Base-by-base conservation (phyloP, 495 filamentous ascomycete genomes). In the Tuber microsphaerosporum region DNA sequence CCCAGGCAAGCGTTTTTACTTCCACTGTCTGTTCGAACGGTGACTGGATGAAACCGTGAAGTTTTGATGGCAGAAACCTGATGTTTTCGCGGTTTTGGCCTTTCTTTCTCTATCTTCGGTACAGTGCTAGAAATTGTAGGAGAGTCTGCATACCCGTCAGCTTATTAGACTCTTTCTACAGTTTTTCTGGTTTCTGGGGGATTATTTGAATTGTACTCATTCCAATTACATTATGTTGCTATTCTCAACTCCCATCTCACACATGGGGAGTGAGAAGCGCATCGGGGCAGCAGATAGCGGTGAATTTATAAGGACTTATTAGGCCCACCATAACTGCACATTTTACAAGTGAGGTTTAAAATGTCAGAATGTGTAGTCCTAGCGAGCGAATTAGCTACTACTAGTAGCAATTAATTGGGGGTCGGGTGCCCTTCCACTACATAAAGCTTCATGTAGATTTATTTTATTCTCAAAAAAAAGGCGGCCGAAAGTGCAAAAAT, bases 141-240 rank as follows among this genome's bases (percentile, higher is more conserved):
- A 61, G n/a, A 61, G n/a, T n/a, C n/a, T 61, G 12, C 26, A 12
- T 61, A 61, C 14, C 51, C 10, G n/a, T 61, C 51, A 61, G n/a
- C 10, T 61, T 61, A 61, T 61, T 31, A 16, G 51, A 31, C n/a
- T 14, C 51, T 61, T 61, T n/a, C 51, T 61, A 61, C 51, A 4
- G n/a, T 61, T 61, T 61, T 61, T 51, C 48, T 31, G 5, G 51
- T 61, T 61, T 31, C 51, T 61, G n/a, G 51, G 51, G n/a, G 26
- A 31, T 61, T 16, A 16, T 61, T 61, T 61, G 51, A 61, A 61
- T 31, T 31, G n/a, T 61, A 61, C 51, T 61, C 51, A 61, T 61
- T 61, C 51, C 51, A 61, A 31, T 61, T 61, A 61, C 51, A 61
- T 61, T 31, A 61, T 31, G 51, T 61, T 61, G n/a, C 51, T 61